Percentiles rank a stretch among this genome's conserved stretches.
Conservation (phyloP, 345 rosid genomes). For the Salix brachista region DNA sequence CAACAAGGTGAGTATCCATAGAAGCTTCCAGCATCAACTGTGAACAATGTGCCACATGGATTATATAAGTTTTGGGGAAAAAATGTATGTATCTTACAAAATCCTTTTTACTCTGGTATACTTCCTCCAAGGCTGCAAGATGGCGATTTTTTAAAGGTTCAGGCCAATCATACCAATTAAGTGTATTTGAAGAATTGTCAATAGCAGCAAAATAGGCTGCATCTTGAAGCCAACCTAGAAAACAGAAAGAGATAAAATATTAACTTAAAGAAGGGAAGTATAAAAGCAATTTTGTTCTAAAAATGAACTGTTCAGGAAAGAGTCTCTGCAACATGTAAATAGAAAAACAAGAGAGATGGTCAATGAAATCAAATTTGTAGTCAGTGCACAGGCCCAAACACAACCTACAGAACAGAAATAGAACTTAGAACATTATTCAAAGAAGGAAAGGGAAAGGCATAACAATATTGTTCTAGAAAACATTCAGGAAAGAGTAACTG, state of each 20-base stretch:
- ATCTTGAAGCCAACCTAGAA: slow-evolving; percentile 93
- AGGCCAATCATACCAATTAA: slow-evolving; percentile 91
- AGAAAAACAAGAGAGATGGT: no score
- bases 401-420: no score
- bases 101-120: slow-evolving; percentile 64
- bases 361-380: no score
- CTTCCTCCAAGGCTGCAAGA: slow-evolving; percentile 83
- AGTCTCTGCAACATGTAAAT: background rate
- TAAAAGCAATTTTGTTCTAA: background rate
- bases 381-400: no score
- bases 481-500: background rate
- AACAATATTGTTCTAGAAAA: background rate
- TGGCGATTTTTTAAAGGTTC: slow-evolving; percentile 71
- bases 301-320: background rate
- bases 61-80: background rate
- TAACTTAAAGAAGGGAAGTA: background rate
- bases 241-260: slow-evolving; percentile 6
- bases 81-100: slow-evolving; percentile 52
- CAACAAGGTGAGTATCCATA: slow-evolving; percentile 14
- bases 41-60: slow-evolving; percentile 7
- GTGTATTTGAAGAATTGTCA: slow-evolving; percentile 47
- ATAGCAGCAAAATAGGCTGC: slow-evolving; percentile 97
- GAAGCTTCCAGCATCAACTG: slow-evolving; percentile 3
- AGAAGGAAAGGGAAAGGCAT: background rate
- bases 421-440: background rate